Percentiles rank a stretch among this genome's conserved stretches.
Conservation (phyloP, 305 asterid species). For the Salvia sclarea region DNA sequence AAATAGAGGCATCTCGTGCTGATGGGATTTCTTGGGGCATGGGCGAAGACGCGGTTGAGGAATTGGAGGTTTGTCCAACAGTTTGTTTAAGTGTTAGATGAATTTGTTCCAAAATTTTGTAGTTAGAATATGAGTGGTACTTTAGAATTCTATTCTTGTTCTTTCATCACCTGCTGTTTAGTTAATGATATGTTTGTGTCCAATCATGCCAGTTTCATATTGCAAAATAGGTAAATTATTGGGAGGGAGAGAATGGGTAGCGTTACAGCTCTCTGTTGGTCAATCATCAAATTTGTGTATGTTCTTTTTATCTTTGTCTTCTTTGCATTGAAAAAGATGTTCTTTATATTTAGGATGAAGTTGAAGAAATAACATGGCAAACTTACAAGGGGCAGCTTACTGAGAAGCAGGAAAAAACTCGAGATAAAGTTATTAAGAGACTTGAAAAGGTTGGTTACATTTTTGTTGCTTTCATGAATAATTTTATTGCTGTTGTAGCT, state of each 20-base stretch:
- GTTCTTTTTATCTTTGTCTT: background rate
- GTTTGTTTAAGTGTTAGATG: slow-evolving; percentile 12
- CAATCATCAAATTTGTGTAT: background rate
- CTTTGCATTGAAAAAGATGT: slow-evolving; percentile 25
- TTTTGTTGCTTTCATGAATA: slow-evolving; percentile 17
- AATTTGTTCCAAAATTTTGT: slow-evolving; percentile 6
- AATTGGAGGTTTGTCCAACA: slow-evolving; percentile 63
- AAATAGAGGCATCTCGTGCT: slow-evolving; percentile 77
- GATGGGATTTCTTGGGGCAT: slow-evolving; percentile 99
- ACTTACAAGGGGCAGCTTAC: slow-evolving; percentile 94
- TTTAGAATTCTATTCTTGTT: background rate
- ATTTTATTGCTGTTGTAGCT: slow-evolving; percentile 5
- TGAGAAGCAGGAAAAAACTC: slow-evolving; percentile 97
- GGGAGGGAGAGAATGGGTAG: background rate
- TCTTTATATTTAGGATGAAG: slow-evolving; percentile 63
- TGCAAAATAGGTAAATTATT: background rate
- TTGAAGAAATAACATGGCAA: slow-evolving; percentile 99
- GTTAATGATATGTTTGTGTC: background rate
- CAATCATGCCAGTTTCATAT: background rate
- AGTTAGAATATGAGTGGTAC: slow-evolving; percentile 1
- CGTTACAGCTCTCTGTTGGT: background rate
- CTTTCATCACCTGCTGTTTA: background rate
- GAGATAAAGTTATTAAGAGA: slow-evolving; percentile 89
- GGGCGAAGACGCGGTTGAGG: slow-evolving; percentile 96
- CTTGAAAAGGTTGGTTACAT: slow-evolving; percentile 78